Conservation (phyloP, 108 stramenopile genomes). For the Conticribra guillardii region DNA sequence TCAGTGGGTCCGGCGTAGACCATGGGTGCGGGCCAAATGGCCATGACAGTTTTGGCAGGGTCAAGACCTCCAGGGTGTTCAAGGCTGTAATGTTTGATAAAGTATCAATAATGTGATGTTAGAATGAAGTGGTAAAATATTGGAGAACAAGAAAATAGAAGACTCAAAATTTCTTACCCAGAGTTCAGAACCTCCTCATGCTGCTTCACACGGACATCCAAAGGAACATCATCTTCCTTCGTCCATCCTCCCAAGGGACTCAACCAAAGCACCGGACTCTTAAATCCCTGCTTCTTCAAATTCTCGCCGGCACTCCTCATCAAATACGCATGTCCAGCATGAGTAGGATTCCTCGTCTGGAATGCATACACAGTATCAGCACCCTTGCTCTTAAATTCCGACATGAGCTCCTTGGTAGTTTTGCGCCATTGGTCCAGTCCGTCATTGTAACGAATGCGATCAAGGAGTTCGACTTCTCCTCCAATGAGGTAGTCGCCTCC, state of each 20-base stretch:
- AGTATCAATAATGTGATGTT: slow-evolving; percentile 6
- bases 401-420: slow-evolving; percentile 88
- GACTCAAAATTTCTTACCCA: slow-evolving; percentile 53
- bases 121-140: slow-evolving; percentile 3
- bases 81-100: slow-evolving; percentile 29
- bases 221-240: slow-evolving; percentile 97
- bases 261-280: slow-evolving; percentile 97
- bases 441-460: slow-evolving; percentile 96
- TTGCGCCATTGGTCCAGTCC: slow-evolving; percentile 98
- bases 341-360: slow-evolving; percentile 98
- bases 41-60: slow-evolving; percentile 97
- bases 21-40: slow-evolving; percentile 99
- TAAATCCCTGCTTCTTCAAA: slow-evolving; percentile 85
- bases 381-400: slow-evolving; percentile 92
- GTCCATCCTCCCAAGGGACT: slow-evolving; percentile 99
- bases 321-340: slow-evolving; percentile 98
- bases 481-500: slow-evolving; percentile 97
- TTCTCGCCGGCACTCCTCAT: slow-evolving; percentile 97
- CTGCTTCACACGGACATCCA: slow-evolving; percentile 97
- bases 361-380: slow-evolving; percentile 99
- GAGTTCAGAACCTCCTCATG: slow-evolving; percentile 95
- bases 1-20: slow-evolving; percentile 99
- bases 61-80: slow-evolving; percentile 93
- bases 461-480: slow-evolving; percentile 95
- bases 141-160: not conserved